phyloP scores from a whole-genome alignment of 2,329 filamentous ascomycete genomes.

The Stemphylium lycopersici region DNA sequence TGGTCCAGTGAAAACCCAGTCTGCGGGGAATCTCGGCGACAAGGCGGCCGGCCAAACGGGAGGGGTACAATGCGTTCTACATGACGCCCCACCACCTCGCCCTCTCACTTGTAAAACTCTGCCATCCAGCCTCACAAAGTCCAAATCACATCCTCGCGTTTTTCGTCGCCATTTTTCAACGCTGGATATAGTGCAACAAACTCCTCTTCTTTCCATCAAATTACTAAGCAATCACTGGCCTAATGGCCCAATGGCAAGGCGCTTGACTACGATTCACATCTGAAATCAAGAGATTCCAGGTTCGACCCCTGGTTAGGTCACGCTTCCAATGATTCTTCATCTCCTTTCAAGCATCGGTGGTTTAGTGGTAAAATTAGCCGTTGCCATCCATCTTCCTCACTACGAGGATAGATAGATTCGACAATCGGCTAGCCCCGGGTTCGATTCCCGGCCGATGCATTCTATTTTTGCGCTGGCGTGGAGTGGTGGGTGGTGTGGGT shows the following conservation, averaged over 20 bases:
- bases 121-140: not conserved
- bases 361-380: slow-evolving; percentile 43
- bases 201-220: not conserved
- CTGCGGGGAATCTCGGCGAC: not conserved
- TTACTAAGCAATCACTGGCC: slow-evolving; percentile 21
- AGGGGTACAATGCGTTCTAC: not conserved
- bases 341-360: slow-evolving; percentile 32
- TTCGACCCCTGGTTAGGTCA: slow-evolving; percentile 20
- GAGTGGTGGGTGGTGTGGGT: too few species aligned
- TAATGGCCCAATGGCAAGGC: slow-evolving; percentile 62
- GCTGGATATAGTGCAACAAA: not conserved
- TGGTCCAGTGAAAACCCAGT: not conserved
- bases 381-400: slow-evolving; percentile 23
- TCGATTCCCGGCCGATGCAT: slow-evolving; percentile 38
- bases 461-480: not conserved
- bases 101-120: not conserved
- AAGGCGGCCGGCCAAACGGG: too few species aligned
- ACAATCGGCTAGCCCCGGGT: slow-evolving; percentile 38
- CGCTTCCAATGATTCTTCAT: not conserved
- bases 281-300: slow-evolving; percentile 43
- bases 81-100: not conserved
- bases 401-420: not conserved
- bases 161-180: not conserved
- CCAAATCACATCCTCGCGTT: too few species aligned
- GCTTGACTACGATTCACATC: slow-evolving; percentile 58